Evolutionary conservation across 768 basidiomycete species (phyloP).

Genomic region (Leccinellum rugosiceps): DNA sequence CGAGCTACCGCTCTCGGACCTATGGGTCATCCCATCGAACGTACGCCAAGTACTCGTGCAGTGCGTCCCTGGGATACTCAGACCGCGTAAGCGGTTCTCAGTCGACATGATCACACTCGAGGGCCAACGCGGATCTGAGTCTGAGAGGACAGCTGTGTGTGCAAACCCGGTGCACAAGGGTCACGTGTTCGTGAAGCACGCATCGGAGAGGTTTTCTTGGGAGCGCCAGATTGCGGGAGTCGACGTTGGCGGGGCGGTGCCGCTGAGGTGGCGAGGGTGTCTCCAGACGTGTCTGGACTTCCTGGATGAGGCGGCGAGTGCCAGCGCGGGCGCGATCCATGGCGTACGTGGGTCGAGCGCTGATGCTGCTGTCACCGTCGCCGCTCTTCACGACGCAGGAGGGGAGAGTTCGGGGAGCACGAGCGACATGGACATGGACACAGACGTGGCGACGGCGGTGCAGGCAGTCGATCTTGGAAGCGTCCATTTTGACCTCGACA

Average conservation of each 20-base stretch:
- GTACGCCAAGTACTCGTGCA: conserved; percentile 26
- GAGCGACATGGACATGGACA: background rate
- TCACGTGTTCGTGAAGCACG: conserved; percentile 49
- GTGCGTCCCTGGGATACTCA: conserved; percentile 29
- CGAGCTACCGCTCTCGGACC: background rate
- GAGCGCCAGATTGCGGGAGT: conserved; percentile 50
- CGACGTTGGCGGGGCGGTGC: conserved; percentile 38
- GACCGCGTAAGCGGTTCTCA: conserved; percentile 23
- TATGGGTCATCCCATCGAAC: conserved; percentile 11
- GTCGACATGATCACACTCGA: conserved; percentile 3
- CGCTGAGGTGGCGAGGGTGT: conserved; percentile 60
- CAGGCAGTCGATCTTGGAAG: conserved; percentile 19
- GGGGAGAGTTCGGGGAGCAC: conserved; percentile 12
- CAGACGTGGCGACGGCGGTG: conserved; percentile 11
- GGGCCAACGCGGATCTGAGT: background rate
- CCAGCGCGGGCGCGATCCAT: background rate
- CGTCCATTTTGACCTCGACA: conserved; percentile 8
- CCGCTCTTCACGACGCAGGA: background rate
- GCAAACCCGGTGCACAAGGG: conserved; percentile 36
- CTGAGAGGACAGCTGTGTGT: conserved; percentile 44
- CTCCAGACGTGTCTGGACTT: conserved; percentile 58
- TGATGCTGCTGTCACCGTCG: background rate
- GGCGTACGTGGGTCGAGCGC: background rate
- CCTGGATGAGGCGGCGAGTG: conserved; percentile 32
- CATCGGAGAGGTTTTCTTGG: conserved; percentile 64